Evolutionary conservation across 1,284 basidiomycete species (phyloP).

Genomic region (Trichosporon sp.): DNA sequence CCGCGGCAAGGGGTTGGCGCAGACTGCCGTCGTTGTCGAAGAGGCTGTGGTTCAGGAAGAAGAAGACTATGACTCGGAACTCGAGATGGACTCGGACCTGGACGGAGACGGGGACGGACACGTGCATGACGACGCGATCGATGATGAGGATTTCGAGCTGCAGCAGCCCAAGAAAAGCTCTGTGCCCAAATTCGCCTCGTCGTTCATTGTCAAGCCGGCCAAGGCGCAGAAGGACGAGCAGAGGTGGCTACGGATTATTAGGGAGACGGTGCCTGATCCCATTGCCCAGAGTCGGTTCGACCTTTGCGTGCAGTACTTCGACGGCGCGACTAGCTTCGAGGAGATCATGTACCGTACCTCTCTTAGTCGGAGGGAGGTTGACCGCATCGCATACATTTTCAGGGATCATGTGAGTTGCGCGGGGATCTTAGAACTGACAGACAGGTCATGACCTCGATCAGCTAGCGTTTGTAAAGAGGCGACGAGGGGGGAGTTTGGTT

Average conservation of each 20-base stretch:
- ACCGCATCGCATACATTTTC: conserved; percentile 33
- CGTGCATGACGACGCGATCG: not conserved
- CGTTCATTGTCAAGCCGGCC: conserved; percentile 39
- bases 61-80: conserved; percentile 27
- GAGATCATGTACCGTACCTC: conserved; percentile 46
- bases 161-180: conserved; percentile 22
- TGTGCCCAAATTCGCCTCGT: conserved; percentile 30
- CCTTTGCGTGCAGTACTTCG: conserved; percentile 45
- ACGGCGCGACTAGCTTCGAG: conserved; percentile 44
- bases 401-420: conserved; percentile 35
- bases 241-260: conserved; percentile 41
- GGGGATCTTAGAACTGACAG: not conserved
- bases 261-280: conserved; percentile 31
- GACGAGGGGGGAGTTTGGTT: not conserved
- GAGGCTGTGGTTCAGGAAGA: not conserved
- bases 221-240: conserved; percentile 44
- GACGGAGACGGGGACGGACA: conserved; percentile 25
- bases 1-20: not conserved
- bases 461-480: too few species aligned
- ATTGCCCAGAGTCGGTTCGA: conserved; percentile 42
- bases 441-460: not conserved
- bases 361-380: conserved; percentile 37
- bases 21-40: not conserved
- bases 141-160: conserved; percentile 21
- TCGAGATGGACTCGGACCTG: conserved; percentile 37